Evolutionary conservation across 441 rosid species (phyloP), one percentile per base, ranked within the genome.

Genomic region (Omphalea diandra): DNA sequence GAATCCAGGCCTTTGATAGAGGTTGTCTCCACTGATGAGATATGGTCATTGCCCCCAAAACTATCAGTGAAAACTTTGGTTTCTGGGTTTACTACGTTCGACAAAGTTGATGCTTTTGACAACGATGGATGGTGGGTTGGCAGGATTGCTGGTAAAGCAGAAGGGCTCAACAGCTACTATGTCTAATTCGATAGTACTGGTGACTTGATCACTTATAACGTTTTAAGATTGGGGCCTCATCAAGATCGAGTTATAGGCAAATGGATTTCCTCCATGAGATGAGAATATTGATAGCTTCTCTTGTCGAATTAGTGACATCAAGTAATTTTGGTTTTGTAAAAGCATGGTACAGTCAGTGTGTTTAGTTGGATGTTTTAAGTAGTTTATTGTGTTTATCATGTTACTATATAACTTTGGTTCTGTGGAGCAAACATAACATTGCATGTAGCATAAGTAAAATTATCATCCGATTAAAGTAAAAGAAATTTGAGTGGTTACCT

Each of bases 401-500:
- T n/a, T n/a, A n/a, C n/a, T n/a, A n/a, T n/a, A n/a, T n/a, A n/a
- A n/a, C n/a, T n/a, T n/a, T n/a, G 35, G n/a, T 17, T 11, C 2
- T 12, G 20, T n/a, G 35, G 24, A 58, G 43, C 11, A n/a, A n/a
- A n/a, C 26, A 5, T 27, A 4, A 46, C 2, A 9, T 38, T 18
- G 18, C 38, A 50, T 38, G 3, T 14, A 11, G 0, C 1, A 17
- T 22, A n/a, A n/a, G n/a, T 32, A 61, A 55, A 64, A 55, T 18
- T 31, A 38, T 6, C 46, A 50, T 9, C 24, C 18, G 35, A 22
- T 38, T 7, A 26, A 55, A 67, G 64, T 9, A 22, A 56, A 68
- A 4, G 15, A 65, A 74, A 66, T 54, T 60, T 3, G 38, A 58
- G 44, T 33, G 52, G 36, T 73, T 88, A 95, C 99, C 99, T 58